Base-by-base conservation (phyloP, 352 stramenopile species). In the Blastocystis sp. region DNA sequence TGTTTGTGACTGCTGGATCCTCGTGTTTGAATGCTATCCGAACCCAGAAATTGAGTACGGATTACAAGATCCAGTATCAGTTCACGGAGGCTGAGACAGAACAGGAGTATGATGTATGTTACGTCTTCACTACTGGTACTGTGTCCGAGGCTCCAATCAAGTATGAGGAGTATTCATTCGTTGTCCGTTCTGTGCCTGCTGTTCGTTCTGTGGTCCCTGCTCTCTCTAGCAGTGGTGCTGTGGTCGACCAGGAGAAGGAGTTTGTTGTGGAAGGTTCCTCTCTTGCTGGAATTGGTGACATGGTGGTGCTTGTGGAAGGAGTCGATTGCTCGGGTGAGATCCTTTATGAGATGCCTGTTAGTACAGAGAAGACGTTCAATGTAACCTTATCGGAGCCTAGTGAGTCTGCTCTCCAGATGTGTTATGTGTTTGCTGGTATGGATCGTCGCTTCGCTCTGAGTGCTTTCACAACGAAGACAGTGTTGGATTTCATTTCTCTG, bases 71-170 rank as follows among this genome's bases (percentile, higher is more conserved):
- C 16, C 7, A 0, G 29, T 83, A 83, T 54, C 51, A 35, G 16
- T 83, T 83, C 71, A 67, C 46, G 3, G 71, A 57, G 21, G 49
- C 49, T 37, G 49, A 83, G 71, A 65, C 42, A 19, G 71, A 83
- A 32, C 29, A 49, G 43, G 24, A 21, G 21, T 87, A 87, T 54
- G 77, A 87, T 54, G 12, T 87, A 11, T 87, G 77, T 54, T 87
- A 87, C 46, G 77, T 87, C 46, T 87, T 87, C 46, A 27, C 27
- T 35, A 54, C 16, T n/a, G 21, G 2, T 3, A 43, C 6, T 21
- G 3, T 87, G 3, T 27, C 39, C 0, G 77, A 87, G 65, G 56
- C 56, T 21, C 77, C 77, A 14, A 74, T 87, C 7, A 87, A 78
- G 65, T 87, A 78, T 51, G 58, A 42, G 21, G 51, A 83, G 46